Evolutionary conservation across 2,329 filamentous ascomycete genomes (phyloP).

Genomic region (Aphanoascus verrucosus): DNA sequence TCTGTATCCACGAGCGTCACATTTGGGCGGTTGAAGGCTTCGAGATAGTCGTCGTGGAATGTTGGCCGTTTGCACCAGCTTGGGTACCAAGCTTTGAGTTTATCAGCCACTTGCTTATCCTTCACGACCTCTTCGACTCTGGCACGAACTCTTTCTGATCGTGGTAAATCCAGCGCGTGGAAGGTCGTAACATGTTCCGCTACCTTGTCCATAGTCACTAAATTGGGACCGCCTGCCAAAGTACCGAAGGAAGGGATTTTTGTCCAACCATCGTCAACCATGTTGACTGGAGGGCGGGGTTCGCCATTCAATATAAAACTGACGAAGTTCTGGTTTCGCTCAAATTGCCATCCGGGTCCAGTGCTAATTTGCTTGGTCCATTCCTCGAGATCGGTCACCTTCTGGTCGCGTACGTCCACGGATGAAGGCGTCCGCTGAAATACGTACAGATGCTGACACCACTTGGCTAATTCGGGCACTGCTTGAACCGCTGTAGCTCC

Average conservation of each 20-base stretch:
- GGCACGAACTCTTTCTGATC: constrained; percentile 27
- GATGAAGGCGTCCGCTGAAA: constrained; percentile 36
- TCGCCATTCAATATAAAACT: constrained; percentile 21
- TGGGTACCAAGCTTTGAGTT: constrained; percentile 48
- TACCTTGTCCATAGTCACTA: constrained; percentile 29
- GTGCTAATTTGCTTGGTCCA: constrained; percentile 12
- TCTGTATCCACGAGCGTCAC: constrained; percentile 52
- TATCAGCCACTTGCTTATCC: constrained; percentile 41
- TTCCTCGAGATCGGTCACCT: constrained; percentile 12
- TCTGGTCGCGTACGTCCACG: constrained; percentile 19
- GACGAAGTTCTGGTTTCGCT: constrained; percentile 23
- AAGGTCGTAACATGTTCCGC: constrained; percentile 9
- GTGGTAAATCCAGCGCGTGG: neutral
- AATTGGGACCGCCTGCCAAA: constrained; percentile 27
- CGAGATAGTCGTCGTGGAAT: constrained; percentile 43
- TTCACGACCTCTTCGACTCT: constrained; percentile 42
- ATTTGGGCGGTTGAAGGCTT: constrained; percentile 46
- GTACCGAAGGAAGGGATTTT: constrained; percentile 1
- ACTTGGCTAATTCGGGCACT: constrained; percentile 32
- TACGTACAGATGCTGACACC: constrained; percentile 30
- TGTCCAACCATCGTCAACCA: constrained; percentile 1
- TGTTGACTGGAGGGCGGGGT: constrained; percentile 12
- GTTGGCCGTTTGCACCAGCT: constrained; percentile 53
- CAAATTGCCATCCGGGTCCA: constrained; percentile 21
- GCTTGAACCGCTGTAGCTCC: constrained; percentile 36